Percentiles rank a stretch among this genome's conserved stretches.
phyloP scores from a whole-genome alignment of 2,329 filamentous ascomycete genomes.

The Colletotrichum shisoi region DNA sequence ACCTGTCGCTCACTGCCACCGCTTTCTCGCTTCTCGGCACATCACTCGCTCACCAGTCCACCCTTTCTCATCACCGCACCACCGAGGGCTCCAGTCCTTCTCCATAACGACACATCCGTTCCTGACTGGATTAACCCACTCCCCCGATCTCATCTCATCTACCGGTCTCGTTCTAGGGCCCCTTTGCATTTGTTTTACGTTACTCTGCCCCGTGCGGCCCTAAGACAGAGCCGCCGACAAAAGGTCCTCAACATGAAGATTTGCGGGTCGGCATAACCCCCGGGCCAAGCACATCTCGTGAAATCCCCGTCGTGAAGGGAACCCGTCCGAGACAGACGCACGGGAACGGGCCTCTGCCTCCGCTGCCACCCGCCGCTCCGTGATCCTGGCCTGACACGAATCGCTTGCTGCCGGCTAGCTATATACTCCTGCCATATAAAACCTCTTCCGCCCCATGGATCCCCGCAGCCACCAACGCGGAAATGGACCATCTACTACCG shows the following conservation, averaged over 20 bases:
- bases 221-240: slow-evolving; percentile 40
- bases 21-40: slow-evolving; percentile 31
- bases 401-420: slow-evolving; percentile 35
- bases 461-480: slow-evolving; percentile 37
- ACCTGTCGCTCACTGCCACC: slow-evolving; percentile 25
- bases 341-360: slow-evolving; percentile 38
- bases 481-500: slow-evolving; percentile 43
- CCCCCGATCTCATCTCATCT: slow-evolving; percentile 39
- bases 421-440: slow-evolving; percentile 35
- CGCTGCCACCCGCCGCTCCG: slow-evolving; percentile 37
- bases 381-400: slow-evolving; percentile 38
- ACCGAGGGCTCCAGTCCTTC: slow-evolving; percentile 30
- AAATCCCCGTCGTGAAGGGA: slow-evolving; percentile 34
- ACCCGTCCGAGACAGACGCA: slow-evolving; percentile 38
- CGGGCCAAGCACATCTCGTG: slow-evolving; percentile 38
- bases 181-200: slow-evolving; percentile 38
- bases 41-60: slow-evolving; percentile 10
- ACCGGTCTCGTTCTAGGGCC: slow-evolving; percentile 32
- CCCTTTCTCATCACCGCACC: slow-evolving; percentile 13
- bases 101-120: slow-evolving; percentile 29
- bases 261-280: slow-evolving; percentile 39
- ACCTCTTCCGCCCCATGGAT: slow-evolving; percentile 43
- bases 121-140: slow-evolving; percentile 30
- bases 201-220: slow-evolving; percentile 38
- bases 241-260: slow-evolving; percentile 39